Conservation (phyloP, 2,329 filamentous ascomycete species). For the Seiridium cupressi region DNA sequence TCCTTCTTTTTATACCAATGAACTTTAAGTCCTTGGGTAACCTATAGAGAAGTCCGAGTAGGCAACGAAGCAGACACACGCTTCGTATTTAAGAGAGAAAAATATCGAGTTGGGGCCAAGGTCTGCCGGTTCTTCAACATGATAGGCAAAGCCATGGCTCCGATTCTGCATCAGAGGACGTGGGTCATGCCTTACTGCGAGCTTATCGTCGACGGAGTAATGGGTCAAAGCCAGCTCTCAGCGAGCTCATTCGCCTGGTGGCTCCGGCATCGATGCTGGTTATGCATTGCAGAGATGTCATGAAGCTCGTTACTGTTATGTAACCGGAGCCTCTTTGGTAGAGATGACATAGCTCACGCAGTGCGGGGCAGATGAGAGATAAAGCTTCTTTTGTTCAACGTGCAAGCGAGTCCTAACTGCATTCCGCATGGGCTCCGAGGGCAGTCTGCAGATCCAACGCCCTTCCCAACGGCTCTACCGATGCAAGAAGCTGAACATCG, state of each 20-base stretch:
- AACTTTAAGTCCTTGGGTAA: not conserved
- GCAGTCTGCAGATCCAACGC: not conserved
- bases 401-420: not conserved
- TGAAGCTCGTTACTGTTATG: slow-evolving; percentile 4
- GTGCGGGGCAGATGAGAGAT: slow-evolving; percentile 7
- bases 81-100: not conserved
- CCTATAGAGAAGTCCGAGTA: not conserved
- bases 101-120: not conserved
- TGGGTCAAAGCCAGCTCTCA: too few relatives aligned
- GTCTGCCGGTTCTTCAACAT: not conserved
- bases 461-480: not conserved
- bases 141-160: not conserved
- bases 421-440: slow-evolving; percentile 2
- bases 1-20: not conserved
- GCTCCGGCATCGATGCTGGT: not conserved
- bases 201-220: slow-evolving; percentile 2
- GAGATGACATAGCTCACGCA: not conserved
- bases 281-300: not conserved
- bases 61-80: not conserved
- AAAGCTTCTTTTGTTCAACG: not conserved
- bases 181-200: not conserved
- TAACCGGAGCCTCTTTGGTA: not conserved
- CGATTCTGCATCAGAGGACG: not conserved
- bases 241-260: not conserved
- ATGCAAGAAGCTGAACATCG: not conserved